Conservation (phyloP, 2,329 filamentous ascomycete genomes). For the Hypomyces rosellus region DNA sequence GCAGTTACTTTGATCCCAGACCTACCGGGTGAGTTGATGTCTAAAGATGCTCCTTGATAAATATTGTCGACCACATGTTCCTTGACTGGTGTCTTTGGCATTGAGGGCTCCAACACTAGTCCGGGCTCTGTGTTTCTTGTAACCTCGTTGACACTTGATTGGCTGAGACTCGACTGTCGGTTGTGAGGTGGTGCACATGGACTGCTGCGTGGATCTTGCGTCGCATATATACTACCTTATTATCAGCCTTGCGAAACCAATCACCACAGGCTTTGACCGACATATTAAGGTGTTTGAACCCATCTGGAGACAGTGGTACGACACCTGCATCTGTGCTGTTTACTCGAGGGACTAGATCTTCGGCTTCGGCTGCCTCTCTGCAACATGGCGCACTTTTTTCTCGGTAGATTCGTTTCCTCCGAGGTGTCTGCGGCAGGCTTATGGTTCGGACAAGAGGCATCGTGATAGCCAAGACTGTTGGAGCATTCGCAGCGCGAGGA, state of each 20-base stretch:
- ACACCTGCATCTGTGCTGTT: not conserved
- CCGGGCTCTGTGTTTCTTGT: too few relatives aligned
- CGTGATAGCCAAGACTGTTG: not conserved
- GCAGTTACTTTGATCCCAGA: too few relatives aligned
- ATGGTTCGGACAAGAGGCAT: not conserved
- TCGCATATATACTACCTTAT: constrained; percentile 17
- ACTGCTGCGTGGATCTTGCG: constrained; percentile 1
- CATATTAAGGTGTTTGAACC: constrained; percentile 14
- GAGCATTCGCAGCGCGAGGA: not conserved
- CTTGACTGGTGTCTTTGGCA: too few relatives aligned
- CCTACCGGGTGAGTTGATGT: too few relatives aligned
- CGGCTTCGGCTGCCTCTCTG: not conserved
- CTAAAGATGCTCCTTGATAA: too few relatives aligned
- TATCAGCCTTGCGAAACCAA: not conserved
- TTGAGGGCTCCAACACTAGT: too few relatives aligned
- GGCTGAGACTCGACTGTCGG: too few relatives aligned
- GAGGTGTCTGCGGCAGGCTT: not conserved
- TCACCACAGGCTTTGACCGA: not conserved
- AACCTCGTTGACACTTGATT: too few relatives aligned
- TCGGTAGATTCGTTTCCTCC: not conserved
- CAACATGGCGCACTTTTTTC: not conserved
- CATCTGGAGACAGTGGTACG: constrained; percentile 11
- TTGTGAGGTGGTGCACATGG: not conserved
- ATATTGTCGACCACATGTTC: too few relatives aligned
- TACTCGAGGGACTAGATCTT: not conserved